phyloP scores from a whole-genome alignment of 164 flowering plant genomes.

The Nelumbo lutea region DNA sequence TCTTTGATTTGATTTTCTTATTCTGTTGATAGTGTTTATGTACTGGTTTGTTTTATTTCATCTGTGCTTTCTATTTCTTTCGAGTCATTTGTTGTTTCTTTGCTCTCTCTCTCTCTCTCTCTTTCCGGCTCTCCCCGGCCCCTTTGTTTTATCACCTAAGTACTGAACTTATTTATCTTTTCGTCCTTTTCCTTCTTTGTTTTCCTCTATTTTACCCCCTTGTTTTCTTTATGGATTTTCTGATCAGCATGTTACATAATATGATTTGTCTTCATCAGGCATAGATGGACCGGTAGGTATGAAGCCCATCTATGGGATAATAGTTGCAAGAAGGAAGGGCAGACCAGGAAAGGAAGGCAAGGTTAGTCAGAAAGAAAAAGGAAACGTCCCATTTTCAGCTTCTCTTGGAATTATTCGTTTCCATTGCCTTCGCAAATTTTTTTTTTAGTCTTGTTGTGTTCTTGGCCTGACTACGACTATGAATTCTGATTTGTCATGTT shows the following conservation, averaged over 20 bases:
- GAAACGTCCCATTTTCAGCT: background rate
- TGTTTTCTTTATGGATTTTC: background rate
- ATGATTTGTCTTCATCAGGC: constrained; percentile 36
- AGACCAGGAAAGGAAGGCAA: constrained; percentile 94
- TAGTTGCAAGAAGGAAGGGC: constrained; percentile 92
- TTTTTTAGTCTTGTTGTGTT: background rate
- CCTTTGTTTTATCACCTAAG: no score
- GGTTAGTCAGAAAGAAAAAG: constrained; percentile 40
- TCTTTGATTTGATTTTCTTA: background rate
- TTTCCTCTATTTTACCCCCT: background rate
- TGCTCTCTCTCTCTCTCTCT: no score
- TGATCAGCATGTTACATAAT: background rate
- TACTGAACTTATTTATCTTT: no score
- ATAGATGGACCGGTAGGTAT: constrained; percentile 93
- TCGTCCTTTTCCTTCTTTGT: no score
- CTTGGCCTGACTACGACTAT: constrained; percentile 24
- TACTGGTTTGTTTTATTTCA: no score
- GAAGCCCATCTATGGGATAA: constrained; percentile 96
- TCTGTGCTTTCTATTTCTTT: no score
- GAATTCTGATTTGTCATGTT: constrained; percentile 25
- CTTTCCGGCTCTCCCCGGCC: no score
- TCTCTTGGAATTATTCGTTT: constrained; percentile 9
- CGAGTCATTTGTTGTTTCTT: no score
- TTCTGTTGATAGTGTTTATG: no score
- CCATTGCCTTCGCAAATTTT: background rate